These are phyloP conservation scores for Xylaria arbuscula DNA, from an alignment of 2,329 filamentous ascomycete genomes.

Conservation along the genomic window DNA sequence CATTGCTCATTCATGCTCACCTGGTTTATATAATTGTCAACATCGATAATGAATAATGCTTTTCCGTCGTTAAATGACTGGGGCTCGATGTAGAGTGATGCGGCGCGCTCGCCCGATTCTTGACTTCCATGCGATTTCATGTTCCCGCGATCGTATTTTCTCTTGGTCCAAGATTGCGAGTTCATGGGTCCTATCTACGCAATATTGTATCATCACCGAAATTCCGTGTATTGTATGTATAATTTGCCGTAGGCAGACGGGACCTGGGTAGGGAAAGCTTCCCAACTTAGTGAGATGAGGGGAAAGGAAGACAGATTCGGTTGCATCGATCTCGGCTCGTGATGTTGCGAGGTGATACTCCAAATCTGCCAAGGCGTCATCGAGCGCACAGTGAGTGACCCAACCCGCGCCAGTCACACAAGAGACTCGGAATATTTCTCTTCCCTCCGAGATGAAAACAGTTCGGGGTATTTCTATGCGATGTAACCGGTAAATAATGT, in stretches of 20 bases:
- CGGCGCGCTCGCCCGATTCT: no score
- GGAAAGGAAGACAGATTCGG: not conserved
- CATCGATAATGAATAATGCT: no score
- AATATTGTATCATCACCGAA: no score
- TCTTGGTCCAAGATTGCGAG: no score
- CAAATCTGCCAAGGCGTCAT: slow-evolving; percentile 13
- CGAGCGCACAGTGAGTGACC: not conserved
- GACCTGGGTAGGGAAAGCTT: slow-evolving; percentile 27
- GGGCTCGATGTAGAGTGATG: no score
- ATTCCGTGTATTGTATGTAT: not conserved
- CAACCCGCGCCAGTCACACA: slow-evolving; percentile 7
- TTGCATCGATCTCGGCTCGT: slow-evolving; percentile 22
- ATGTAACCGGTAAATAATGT: not conserved
- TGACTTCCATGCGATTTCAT: no score
- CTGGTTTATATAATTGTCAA: no score
- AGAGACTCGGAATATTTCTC: not conserved
- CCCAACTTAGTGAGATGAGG: not conserved
- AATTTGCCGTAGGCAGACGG: not conserved
- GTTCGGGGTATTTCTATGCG: slow-evolving; percentile 28
- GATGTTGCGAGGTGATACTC: slow-evolving; percentile 24
- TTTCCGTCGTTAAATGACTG: no score
- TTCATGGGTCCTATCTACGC: not conserved
- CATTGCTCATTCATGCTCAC: not conserved
- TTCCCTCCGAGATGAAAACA: not conserved
- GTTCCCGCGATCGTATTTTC: no score